Evolutionary conservation across 1,284 basidiomycete genomes (phyloP).

Genomic region (Irpex sp.): DNA sequence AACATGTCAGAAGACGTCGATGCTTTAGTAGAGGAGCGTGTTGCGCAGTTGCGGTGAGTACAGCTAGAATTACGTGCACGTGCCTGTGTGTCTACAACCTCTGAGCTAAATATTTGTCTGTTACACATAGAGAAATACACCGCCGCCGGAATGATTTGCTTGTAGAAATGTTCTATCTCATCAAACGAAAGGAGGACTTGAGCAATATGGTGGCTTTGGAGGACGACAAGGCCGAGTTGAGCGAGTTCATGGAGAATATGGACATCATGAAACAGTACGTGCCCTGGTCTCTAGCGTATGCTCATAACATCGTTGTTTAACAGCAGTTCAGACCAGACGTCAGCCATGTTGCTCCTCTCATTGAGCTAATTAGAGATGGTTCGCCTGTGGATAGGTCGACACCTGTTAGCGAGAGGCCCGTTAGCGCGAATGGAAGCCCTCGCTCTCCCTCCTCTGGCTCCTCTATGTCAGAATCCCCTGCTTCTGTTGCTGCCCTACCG

Average conservation of each 20-base stretch:
- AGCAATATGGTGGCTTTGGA: constrained; percentile 35
- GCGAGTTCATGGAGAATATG: constrained; percentile 49
- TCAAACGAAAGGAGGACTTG: constrained; percentile 45
- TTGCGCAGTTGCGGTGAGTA: constrained; percentile 18
- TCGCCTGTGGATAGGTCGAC: background rate
- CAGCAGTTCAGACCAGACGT: constrained; percentile 8
- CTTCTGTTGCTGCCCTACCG: constrained; percentile 11
- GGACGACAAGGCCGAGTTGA: constrained; percentile 39
- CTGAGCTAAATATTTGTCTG: background rate
- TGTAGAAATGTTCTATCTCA: constrained; percentile 62
- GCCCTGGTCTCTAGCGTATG: constrained; percentile 7
- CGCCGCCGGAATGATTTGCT: constrained; percentile 63
- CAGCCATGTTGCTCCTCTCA: constrained; percentile 4
- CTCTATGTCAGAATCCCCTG: constrained; percentile 21
- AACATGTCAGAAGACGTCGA: constrained; percentile 6
- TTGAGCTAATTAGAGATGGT: background rate
- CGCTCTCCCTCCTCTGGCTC: constrained; percentile 17
- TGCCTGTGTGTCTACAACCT: background rate
- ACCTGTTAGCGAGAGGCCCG: background rate
- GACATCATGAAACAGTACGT: constrained; percentile 49
- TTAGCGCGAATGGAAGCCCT: background rate
- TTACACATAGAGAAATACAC: constrained; percentile 46
- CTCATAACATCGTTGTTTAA: background rate
- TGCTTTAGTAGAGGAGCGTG: constrained; percentile 17
- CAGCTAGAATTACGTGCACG: background rate